A percentile compares a stretch with the other conserved stretches of the same genome.
These are phyloP conservation scores for Mucor saturninus DNA, from an alignment of 371 early-diverging fungal genomes.

Conservation along the genomic window DNA sequence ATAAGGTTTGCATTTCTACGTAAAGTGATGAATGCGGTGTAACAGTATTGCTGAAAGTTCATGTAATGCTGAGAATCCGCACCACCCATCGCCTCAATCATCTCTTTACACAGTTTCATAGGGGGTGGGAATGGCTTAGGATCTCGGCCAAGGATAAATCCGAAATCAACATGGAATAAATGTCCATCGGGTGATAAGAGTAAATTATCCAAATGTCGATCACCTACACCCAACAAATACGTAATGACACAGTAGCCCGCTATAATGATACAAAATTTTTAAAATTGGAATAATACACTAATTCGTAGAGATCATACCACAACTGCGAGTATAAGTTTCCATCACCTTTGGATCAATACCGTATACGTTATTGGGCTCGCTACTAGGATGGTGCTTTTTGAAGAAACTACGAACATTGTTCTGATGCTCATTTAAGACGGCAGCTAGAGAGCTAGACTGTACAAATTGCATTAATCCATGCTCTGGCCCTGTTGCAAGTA, in stretches of 20 bases:
- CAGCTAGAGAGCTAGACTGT: conserved; percentile 83
- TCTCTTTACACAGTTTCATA: conserved; percentile 98
- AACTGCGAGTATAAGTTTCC: conserved; percentile 95
- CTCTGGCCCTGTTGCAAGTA: conserved; percentile 91
- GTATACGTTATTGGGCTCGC: conserved; percentile 62
- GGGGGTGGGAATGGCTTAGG: conserved; percentile 99
- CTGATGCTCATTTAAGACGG: conserved; percentile 86
- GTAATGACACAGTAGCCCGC: conserved; percentile 98
- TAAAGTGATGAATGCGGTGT: conserved; percentile 90
- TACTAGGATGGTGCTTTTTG: conserved; percentile 69
- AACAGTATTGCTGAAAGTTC: conserved; percentile 89
- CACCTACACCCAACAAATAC: conserved; percentile 98
- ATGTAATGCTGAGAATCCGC: conserved; percentile 80
- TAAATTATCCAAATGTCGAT: conserved; percentile 97
- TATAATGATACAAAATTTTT: conserved; percentile 25
- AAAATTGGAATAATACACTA: neutral
- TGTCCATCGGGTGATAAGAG: conserved; percentile 87
- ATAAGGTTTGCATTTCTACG: conserved; percentile 93
- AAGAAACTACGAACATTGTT: conserved; percentile 84
- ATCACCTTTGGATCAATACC: conserved; percentile 81
- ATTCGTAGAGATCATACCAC: conserved; percentile 61
- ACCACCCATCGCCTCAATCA: conserved; percentile 99
- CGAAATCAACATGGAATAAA: conserved; percentile 98
- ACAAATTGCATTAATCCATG: conserved; percentile 95
- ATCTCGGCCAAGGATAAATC: conserved; percentile 96